A percentile compares a stretch with the other conserved stretches of the same genome.
phyloP scores from a whole-genome alignment of 371 early-diverging fungal genomes.

The Cokeromyces recurvatus region DNA sequence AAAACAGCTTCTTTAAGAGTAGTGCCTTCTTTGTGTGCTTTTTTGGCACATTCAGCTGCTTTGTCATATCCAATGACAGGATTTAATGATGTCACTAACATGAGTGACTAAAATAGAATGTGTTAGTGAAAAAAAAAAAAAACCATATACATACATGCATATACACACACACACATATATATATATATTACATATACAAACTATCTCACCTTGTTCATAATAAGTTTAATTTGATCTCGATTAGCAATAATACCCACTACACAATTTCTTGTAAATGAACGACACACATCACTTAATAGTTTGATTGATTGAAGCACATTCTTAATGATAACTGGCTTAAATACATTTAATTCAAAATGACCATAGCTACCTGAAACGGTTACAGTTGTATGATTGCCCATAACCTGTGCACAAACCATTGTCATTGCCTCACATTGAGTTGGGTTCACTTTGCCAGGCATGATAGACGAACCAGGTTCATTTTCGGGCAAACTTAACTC shows the following conservation, averaged over 20 bases:
- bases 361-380: constrained; percentile 89
- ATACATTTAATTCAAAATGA: constrained; percentile 97
- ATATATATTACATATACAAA: no score
- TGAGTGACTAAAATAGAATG: constrained; percentile 47
- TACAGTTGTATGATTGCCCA: constrained; percentile 93
- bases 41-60: constrained; percentile 80
- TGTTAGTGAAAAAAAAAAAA: no score
- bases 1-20: constrained; percentile 83
- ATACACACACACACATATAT: no score
- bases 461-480: constrained; percentile 97
- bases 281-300: constrained; percentile 78
- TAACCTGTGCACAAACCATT: constrained; percentile 96
- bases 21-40: constrained; percentile 81
- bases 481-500: constrained; percentile 93
- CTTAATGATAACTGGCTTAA: constrained; percentile 95
- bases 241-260: constrained; percentile 91
- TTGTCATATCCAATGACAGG: constrained; percentile 79
- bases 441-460: constrained; percentile 97
- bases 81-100: constrained; percentile 88
- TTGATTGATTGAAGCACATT: constrained; percentile 89
- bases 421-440: constrained; percentile 98
- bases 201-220: constrained; percentile 70
- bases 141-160: no score
- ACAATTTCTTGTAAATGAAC: constrained; percentile 89
- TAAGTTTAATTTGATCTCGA: constrained; percentile 73